These are phyloP conservation scores for Pseudonitzschia multiseries DNA, from an alignment of 108 stramenopile genomes.

Conservation along the genomic window DNA sequence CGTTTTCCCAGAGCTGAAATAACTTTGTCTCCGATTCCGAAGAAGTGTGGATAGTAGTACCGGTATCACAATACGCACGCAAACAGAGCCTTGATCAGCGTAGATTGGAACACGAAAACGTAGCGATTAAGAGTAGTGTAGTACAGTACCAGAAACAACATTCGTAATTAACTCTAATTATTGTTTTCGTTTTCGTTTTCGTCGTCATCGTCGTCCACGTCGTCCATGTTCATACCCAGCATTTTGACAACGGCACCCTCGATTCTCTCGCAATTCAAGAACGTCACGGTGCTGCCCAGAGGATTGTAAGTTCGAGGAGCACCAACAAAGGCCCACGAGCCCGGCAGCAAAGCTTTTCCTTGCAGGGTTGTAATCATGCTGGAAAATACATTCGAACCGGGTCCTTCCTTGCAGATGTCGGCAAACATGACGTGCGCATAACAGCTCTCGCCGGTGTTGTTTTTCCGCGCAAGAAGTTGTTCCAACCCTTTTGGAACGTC, in stretches of 20 bases:
- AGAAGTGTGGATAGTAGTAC: neutral
- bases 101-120: too few species aligned
- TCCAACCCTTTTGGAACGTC: slow-evolving; percentile 58
- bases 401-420: slow-evolving; percentile 86
- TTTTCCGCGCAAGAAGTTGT: slow-evolving; percentile 20
- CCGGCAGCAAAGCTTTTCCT: slow-evolving; percentile 34
- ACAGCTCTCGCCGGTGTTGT: neutral
- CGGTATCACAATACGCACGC: neutral
- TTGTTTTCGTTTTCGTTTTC: too few species aligned
- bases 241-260: slow-evolving; percentile 7
- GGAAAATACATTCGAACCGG: slow-evolving; percentile 67
- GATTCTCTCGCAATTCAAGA: slow-evolving; percentile 27
- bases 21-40: neutral
- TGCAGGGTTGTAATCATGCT: slow-evolving; percentile 58
- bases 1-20: too few species aligned
- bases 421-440: slow-evolving; percentile 76
- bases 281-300: slow-evolving; percentile 20
- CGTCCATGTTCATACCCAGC: neutral
- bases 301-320: slow-evolving; percentile 67
- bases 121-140: too few species aligned
- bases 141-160: too few species aligned
- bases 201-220: neutral
- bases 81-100: neutral
- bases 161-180: too few species aligned
- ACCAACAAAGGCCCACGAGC: slow-evolving; percentile 63